These are phyloP conservation scores for Diospyros lotus DNA, from an alignment of 148 eudicot species.

Conservation along the genomic window DNA sequence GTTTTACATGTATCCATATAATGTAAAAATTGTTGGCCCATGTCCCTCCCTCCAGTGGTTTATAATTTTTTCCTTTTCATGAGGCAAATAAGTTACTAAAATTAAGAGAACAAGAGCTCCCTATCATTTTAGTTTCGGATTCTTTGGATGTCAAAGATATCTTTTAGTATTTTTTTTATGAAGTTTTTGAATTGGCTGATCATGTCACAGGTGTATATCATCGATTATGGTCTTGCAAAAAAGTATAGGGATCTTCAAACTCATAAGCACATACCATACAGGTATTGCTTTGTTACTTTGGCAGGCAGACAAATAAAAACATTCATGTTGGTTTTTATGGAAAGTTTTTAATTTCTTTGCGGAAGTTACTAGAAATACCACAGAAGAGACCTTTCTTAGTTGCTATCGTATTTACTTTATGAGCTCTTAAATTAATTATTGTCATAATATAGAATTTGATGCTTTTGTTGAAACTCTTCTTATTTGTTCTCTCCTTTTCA, in stretches of 20 bases:
- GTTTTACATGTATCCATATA: not conserved
- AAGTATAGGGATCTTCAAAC: conserved; percentile 35
- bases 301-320: too few relatives aligned
- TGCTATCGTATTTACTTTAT: too few relatives aligned
- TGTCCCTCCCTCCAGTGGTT: not conserved
- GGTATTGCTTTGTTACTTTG: not conserved
- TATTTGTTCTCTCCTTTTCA: too few relatives aligned
- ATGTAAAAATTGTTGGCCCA: not conserved
- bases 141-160: not conserved
- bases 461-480: too few relatives aligned
- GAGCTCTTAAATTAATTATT: too few relatives aligned
- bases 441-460: too few relatives aligned
- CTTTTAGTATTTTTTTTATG: not conserved
- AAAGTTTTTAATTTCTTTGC: too few relatives aligned
- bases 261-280: conserved; percentile 17
- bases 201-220: conserved; percentile 33
- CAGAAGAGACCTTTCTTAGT: too few relatives aligned
- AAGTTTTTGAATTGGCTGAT: conserved; percentile 1
- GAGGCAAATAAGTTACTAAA: not conserved
- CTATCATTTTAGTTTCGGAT: not conserved
- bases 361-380: too few relatives aligned
- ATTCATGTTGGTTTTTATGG: too few relatives aligned
- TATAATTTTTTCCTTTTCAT: not conserved
- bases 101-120: not conserved
- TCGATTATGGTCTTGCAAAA: conserved; percentile 35